Conservation (phyloP, 2,329 filamentous ascomycete genomes). For the Claviceps spartinae region DNA sequence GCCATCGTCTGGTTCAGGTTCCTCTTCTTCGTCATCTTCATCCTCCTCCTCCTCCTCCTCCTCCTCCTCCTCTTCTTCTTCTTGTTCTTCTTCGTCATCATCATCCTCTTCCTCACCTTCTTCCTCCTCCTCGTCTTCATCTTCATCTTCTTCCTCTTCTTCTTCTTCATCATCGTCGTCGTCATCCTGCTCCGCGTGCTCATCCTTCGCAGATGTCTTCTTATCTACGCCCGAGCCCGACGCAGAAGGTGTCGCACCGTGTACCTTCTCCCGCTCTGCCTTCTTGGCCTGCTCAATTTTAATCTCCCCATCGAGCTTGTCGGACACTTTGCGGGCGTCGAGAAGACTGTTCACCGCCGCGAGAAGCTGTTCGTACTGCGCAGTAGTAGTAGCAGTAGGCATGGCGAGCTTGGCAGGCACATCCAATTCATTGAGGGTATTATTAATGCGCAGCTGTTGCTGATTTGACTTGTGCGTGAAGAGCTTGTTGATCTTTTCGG, state of each 20-base stretch:
- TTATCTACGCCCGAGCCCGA: not conserved
- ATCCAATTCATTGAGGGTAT: slow-evolving; percentile 57
- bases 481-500: slow-evolving; percentile 66
- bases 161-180: too few species aligned
- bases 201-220: not conserved
- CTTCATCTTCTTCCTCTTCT: too few species aligned
- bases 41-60: too few species aligned
- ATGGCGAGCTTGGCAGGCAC: slow-evolving; percentile 57
- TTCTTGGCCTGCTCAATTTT: slow-evolving; percentile 45
- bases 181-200: slow-evolving; percentile 6
- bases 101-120: too few species aligned
- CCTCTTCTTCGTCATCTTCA: too few species aligned
- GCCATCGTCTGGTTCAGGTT: slow-evolving; percentile 6
- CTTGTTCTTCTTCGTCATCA: too few species aligned
- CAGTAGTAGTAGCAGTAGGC: slow-evolving; percentile 58
- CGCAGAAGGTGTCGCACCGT: slow-evolving; percentile 3
- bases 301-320: slow-evolving; percentile 64
- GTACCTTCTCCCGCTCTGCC: slow-evolving; percentile 33
- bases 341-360: slow-evolving; percentile 54
- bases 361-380: slow-evolving; percentile 58
- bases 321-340: slow-evolving; percentile 58
- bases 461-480: slow-evolving; percentile 64
- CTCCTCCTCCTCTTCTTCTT: too few species aligned
- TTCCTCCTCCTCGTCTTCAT: too few species aligned
- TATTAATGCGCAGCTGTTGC: slow-evolving; percentile 62